Base-by-base conservation (phyloP, 208 protist genomes). In the Acanthamoeba royreba region DNA sequence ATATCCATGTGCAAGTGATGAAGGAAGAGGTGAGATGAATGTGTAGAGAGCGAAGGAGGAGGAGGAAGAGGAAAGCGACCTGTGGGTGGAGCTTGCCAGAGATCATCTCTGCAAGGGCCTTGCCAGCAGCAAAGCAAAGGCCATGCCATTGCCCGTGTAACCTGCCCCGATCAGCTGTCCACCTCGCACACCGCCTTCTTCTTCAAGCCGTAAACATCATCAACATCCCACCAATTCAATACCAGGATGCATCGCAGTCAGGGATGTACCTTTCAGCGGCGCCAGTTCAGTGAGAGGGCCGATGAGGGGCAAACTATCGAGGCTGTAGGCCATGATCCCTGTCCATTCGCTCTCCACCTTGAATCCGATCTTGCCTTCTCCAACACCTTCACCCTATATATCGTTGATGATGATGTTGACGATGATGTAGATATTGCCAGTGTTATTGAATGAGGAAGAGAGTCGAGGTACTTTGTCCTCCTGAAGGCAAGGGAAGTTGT, bases 301-400 rank as follows among this genome's bases (percentile, higher is more conserved):
- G 35, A 90, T n/a, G 15, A 90, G 53, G 17, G 83, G 83, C 35
- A 28, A 3, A 3, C 52, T 49, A 9, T 90, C 83, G 4, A 22
- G 19, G 45, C 49, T 90, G 45, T 90, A 66, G 31, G 38, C 83
- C 83, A 90, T 90, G 53, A 90, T 90, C 22, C 83, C 83, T 19
- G 83, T 90, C 83, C 83, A 90, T 7, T 90, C 49, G 22, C 43
- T 31, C 52, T 90, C 83, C 22, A 90, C 53, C 33, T 35, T 22
- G n/a, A 90, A 90, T 49, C 31, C 33, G 15, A 85, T 13, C 74
- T 49, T 45, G 22, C 38, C 38, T 13, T 85, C 74, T 22, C 61
- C 61, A n/a, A 40, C 61, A 11, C 61, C 61, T 72, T 72, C 31
- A 13, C 28, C 61, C 61, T 28, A 22, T n/a, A n/a, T n/a, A n/a